Evolutionary conservation across 108 stramenopile species (phyloP), one percentile per base, ranked within the genome.

Genomic region (Hondaea fermentalgiana): DNA sequence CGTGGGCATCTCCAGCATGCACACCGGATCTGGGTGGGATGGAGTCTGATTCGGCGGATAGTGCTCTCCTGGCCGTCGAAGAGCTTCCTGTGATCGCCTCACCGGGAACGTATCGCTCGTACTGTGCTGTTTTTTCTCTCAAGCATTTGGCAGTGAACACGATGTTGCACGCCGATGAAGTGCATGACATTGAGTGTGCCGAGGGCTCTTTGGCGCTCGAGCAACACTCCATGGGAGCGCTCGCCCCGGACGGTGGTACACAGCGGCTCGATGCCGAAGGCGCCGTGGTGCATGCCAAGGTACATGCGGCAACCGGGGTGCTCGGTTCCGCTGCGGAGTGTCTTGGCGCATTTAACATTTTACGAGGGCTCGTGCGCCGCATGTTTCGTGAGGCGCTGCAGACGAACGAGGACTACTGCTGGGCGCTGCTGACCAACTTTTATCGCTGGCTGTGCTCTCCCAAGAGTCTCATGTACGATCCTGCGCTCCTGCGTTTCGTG

Each of bases 61-160:
- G 14, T 44, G 72, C 35, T 35, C 4, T 87, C 12, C 29, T 89
- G 42, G 45, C n/a, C 19, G 88, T 69, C 19, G 21, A 44, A 10
- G 88, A 59, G 14, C 57, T 59, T 0, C 92, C 91, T 5, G 49
- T 55, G 51, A 88, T 94, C 45, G 28, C 64, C 21, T 44, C 44
- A 28, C 93, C 93, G 28, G 98, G 98, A 16, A 95, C 95, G 28
- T 98, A 98, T 90, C 94, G 99, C 44, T 92, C 92, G 25, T 90
- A 97, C 72, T 98, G 97, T 88, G 96, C 97, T n/a, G 97, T 98
- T 57, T 90, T 98, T 14, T 97, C 98, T 87, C 87, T 99, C 28
- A 93, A 95, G 42, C 96, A 97, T 90, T 91, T 98, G 35, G 97
- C 97, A 14, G 97, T 98, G 72, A 96, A 96, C 6, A 96, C 97